Conservation (phyloP, 768 basidiomycete species). For the Leccinum disarticulatum region DNA sequence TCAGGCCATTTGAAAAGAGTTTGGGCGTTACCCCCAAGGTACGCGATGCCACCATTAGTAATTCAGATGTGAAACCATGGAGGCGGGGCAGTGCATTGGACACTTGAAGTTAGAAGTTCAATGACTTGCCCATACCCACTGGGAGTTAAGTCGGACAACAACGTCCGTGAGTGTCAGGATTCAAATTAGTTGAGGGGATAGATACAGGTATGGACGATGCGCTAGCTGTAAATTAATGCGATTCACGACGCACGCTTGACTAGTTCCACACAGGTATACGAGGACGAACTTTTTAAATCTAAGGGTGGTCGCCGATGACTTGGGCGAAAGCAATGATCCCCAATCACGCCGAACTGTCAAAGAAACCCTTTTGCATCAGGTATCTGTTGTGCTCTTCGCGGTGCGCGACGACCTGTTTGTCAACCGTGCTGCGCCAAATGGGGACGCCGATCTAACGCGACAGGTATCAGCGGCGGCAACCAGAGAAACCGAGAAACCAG, state of each 20-base stretch:
- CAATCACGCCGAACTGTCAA: slow-evolving; percentile 20
- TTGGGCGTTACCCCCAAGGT: neutral
- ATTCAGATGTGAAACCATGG: neutral
- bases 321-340: no score
- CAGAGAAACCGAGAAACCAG: neutral
- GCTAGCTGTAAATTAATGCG: neutral
- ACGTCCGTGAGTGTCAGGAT: neutral
- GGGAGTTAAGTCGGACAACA: neutral
- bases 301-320: neutral
- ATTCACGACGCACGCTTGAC: neutral
- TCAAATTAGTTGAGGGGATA: neutral
- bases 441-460: slow-evolving; percentile 46
- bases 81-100: neutral
- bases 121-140: neutral
- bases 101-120: neutral
- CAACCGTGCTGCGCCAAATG: slow-evolving; percentile 52
- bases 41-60: neutral
- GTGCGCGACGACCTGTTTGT: slow-evolving; percentile 46
- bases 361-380: slow-evolving; percentile 45
- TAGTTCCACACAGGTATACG: neutral
- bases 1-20: neutral
- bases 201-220: neutral
- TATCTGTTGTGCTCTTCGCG: slow-evolving; percentile 47
- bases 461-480: neutral
- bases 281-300: neutral